Base-by-base conservation (phyloP, 169 alveolate species). In the Plasmodium adleri region DNA sequence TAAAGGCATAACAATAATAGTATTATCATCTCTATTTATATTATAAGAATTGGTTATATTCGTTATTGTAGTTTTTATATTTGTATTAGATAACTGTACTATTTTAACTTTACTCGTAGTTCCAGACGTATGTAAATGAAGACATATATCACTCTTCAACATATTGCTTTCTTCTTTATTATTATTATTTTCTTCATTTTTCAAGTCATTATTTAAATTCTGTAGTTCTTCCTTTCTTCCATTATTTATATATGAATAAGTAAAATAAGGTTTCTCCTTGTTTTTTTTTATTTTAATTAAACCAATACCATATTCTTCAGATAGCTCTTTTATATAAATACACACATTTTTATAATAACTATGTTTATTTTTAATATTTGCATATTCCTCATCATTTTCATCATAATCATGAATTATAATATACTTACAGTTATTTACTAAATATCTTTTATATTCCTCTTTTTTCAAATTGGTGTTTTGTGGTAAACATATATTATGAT, bases 61-160 rank as follows among this genome's bases (percentile, higher is more conserved):
- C 12, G 0, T 49, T 10, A 68, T 83, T 10, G 78, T 83, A 28
- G 91, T 83, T 83, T 83, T 83, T 3, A 83, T 83, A 68, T 83
- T 83, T 32, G 24, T 49, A 83, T 83, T 83, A 17, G 91, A 68
- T n/a, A 83, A 50, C 4, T 83, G 91, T 12, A 83, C 91, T 54
- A 83, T 83, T 72, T 83, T 83, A 49, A 83, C 91, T 58, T 83
- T 83, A 50, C 91, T 83, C 0, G 91, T 83, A 9, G 91, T 83
- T 3, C 91, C 91, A 8, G 91, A 83, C 0, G 91, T 83, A 28
- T 83, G 91, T 7, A 83, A 72, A 67, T 83, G 83, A 6, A 83
- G 72, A 54, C 91, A 83, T 49, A 83, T 17, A 74, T 45, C 91
- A 6, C 63, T 67, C 22, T 26, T 60, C 7, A 20, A 47, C 2